Percentiles rank a stretch among this genome's conserved stretches.
phyloP scores from a whole-genome alignment of 2,329 filamentous ascomycete genomes.

The Cladosporium velox region DNA sequence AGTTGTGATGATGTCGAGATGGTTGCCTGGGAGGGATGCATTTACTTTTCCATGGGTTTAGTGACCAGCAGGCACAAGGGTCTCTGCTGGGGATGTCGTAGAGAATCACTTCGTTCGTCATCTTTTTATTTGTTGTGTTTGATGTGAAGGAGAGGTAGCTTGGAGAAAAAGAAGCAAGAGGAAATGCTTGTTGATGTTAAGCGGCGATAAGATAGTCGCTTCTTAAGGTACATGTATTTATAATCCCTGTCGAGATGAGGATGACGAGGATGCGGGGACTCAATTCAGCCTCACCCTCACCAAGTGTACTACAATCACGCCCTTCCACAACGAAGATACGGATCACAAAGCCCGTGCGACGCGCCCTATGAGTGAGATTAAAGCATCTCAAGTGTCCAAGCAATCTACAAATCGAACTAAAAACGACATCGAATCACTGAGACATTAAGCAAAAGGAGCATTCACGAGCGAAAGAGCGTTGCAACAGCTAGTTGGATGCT shows the following conservation, averaged over 20 bases:
- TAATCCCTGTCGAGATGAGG: not conserved
- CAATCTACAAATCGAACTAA: not conserved
- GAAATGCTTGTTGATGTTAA: not conserved
- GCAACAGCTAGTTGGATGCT: constrained; percentile 10
- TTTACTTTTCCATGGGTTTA: constrained; percentile 69
- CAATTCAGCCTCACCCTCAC: not conserved
- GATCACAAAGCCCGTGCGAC: not conserved
- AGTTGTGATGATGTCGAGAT: not conserved
- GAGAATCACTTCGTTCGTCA: constrained; percentile 51
- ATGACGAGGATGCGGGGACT: not conserved
- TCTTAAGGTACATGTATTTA: not conserved
- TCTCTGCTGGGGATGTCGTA: constrained; percentile 64
- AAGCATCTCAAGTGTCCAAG: not conserved
- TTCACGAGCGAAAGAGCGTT: constrained; percentile 11
- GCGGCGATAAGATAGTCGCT: not conserved
- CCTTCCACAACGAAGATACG: not conserved
- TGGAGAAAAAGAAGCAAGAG: too few relatives aligned
- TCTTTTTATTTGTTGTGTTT: constrained; percentile 1
- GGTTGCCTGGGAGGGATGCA: constrained; percentile 36
- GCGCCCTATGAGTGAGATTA: not conserved
- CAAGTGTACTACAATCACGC: not conserved
- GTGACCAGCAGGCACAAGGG: constrained; percentile 58
- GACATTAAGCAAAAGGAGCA: not conserved
- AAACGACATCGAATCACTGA: not conserved
- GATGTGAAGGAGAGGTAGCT: not conserved